Evolutionary conservation across 2,329 filamentous ascomycete species (phyloP).

Genomic region (Coleophoma cylindrospora): DNA sequence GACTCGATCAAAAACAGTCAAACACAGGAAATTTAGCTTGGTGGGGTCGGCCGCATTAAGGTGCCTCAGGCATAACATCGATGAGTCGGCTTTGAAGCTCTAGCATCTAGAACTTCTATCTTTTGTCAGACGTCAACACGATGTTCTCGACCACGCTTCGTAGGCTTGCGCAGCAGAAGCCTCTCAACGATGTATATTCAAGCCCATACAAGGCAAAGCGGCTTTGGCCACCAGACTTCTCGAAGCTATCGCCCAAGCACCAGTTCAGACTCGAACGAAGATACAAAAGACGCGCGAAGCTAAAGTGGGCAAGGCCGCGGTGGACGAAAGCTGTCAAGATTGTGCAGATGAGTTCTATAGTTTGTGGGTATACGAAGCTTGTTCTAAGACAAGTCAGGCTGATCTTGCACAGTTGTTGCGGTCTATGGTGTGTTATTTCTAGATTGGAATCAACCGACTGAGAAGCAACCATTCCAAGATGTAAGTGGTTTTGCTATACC

Average conservation of each 20-base stretch:
- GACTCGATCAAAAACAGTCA: neutral
- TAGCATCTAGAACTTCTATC: neutral
- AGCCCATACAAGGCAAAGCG: slow-evolving; percentile 64
- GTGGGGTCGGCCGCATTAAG: slow-evolving; percentile 9
- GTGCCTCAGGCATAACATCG: neutral
- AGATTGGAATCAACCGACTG: slow-evolving; percentile 42
- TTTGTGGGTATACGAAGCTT: slow-evolving; percentile 17
- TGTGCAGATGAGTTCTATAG: slow-evolving; percentile 41
- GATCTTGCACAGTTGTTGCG: slow-evolving; percentile 37
- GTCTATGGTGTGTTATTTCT: slow-evolving; percentile 57
- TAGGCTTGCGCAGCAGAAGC: slow-evolving; percentile 29
- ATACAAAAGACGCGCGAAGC: slow-evolving; percentile 64
- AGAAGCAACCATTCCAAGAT: slow-evolving; percentile 42
- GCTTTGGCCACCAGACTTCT: slow-evolving; percentile 74
- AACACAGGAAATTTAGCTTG: slow-evolving; percentile 6
- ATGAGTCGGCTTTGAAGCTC: slow-evolving; percentile 2
- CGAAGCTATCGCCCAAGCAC: slow-evolving; percentile 62
- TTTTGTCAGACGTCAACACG: slow-evolving; percentile 11
- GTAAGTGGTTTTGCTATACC: slow-evolving; percentile 29
- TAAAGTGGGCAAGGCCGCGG: slow-evolving; percentile 55
- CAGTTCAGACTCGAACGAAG: slow-evolving; percentile 76
- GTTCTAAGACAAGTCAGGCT: slow-evolving; percentile 1
- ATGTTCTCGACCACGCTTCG: slow-evolving; percentile 44
- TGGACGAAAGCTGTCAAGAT: slow-evolving; percentile 64
- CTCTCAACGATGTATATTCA: slow-evolving; percentile 30